phyloP scores from a whole-genome alignment of 169 alveolate species.

The Fabrea salina region DNA sequence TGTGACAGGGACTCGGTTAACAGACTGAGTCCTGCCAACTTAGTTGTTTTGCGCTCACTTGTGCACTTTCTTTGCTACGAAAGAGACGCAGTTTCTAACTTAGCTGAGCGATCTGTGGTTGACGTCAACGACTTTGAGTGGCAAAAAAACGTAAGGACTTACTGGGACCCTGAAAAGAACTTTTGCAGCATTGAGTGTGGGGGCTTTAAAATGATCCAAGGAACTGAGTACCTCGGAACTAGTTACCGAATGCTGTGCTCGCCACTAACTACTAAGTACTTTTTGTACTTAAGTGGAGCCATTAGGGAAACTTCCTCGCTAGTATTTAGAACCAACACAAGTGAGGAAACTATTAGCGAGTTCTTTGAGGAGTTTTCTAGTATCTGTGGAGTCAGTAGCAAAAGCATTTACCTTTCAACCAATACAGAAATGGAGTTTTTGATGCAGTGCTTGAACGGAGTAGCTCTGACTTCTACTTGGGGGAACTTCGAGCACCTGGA shows the following conservation, averaged over 20 bases:
- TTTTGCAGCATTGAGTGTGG: constrained; percentile 59
- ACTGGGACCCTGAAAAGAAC: constrained; percentile 58
- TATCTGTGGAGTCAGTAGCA: constrained; percentile 50
- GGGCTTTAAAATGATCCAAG: constrained; percentile 47
- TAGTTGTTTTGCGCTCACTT: constrained; percentile 43
- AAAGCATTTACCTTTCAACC: background rate
- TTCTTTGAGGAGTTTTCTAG: constrained; percentile 51
- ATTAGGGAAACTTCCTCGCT: constrained; percentile 59
- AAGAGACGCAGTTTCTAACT: constrained; percentile 51
- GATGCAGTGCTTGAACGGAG: constrained; percentile 60
- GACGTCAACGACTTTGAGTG: constrained; percentile 51
- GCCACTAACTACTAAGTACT: constrained; percentile 63
- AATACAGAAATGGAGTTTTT: constrained; percentile 35
- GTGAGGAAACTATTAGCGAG: constrained; percentile 45
- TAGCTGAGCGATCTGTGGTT: constrained; percentile 29
- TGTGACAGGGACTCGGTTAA: constrained; percentile 13
- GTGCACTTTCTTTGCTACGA: constrained; percentile 39
- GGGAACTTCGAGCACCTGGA: constrained; percentile 45
- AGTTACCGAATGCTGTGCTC: constrained; percentile 34
- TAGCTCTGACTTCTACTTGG: constrained; percentile 61
- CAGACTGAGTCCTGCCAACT: constrained; percentile 32
- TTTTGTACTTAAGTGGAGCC: constrained; percentile 45
- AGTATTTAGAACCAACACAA: constrained; percentile 41
- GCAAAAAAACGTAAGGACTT: constrained; percentile 46
- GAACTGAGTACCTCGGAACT: constrained; percentile 58